Percentiles rank a stretch among this genome's conserved stretches.
Conservation (phyloP, 176 grass and related monocot species). For the Triticum monococcum region DNA sequence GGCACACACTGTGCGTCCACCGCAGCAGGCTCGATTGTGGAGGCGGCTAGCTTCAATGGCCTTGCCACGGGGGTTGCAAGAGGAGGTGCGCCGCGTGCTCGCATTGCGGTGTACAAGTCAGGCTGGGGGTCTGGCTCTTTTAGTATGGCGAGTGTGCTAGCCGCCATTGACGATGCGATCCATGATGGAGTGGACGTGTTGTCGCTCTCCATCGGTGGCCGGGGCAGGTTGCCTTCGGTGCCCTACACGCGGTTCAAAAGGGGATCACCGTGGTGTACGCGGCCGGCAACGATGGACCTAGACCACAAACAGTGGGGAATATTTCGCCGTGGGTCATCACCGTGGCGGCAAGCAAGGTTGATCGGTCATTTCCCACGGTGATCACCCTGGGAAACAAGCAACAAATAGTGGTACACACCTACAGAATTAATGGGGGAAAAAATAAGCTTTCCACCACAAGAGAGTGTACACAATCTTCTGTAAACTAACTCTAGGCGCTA, state of each 20-base stretch:
- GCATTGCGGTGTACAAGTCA: slow-evolving; percentile 27
- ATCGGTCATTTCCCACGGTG: slow-evolving; percentile 25
- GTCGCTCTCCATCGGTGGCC: fast-evolving
- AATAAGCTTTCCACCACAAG: neutral
- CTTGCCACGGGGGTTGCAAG: neutral
- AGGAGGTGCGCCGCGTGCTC: neutral
- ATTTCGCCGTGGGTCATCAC: slow-evolving; percentile 41
- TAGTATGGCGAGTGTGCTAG: neutral
- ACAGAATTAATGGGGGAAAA: neutral
- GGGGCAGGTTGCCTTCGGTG: neutral
- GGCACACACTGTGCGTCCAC: slow-evolving; percentile 40
- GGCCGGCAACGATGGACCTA: neutral
- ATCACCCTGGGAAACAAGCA: slow-evolving; percentile 36
- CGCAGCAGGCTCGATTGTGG: neutral
- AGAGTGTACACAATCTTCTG: neutral
- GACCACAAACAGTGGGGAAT: neutral
- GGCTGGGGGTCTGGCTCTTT: neutral
- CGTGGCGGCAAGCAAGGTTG: slow-evolving; percentile 22
- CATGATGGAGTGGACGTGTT: neutral
- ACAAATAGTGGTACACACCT: neutral
- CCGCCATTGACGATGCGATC: slow-evolving; percentile 17
- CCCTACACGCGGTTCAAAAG: slow-evolving; percentile 34
- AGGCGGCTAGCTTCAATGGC: neutral
- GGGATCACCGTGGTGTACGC: slow-evolving; percentile 24
- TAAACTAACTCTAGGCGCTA: neutral